These are phyloP conservation scores for Scheffersomyces stipitis DNA, from an alignment of 805 yeast genomes.

Conservation along the genomic window DNA sequence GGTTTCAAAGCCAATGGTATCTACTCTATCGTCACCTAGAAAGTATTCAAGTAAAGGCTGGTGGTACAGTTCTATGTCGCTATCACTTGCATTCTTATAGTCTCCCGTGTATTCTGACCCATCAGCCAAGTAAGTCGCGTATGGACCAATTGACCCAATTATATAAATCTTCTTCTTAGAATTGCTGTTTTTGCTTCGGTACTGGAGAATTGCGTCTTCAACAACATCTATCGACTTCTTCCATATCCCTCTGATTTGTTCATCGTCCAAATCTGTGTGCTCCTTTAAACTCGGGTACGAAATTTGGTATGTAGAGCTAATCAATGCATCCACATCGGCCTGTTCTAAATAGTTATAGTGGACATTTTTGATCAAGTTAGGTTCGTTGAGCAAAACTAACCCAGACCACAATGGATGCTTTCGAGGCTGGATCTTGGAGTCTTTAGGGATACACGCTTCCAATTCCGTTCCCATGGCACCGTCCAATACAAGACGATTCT, in stretches of 20 bases:
- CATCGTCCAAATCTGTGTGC: slow-evolving; percentile 16
- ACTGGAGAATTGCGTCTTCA: slow-evolving; percentile 13
- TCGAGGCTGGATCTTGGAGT: slow-evolving; percentile 18
- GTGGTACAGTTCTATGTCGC: slow-evolving; percentile 52
- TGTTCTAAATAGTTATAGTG: slow-evolving; percentile 49
- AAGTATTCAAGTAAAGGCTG: slow-evolving; percentile 38
- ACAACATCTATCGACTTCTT: slow-evolving; percentile 22
- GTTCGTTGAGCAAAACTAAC: slow-evolving; percentile 44
- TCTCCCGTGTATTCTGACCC: slow-evolving; percentile 77
- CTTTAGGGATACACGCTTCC: slow-evolving; percentile 16
- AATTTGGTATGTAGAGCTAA: slow-evolving; percentile 63
- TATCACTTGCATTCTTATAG: slow-evolving; percentile 42
- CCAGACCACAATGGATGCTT: slow-evolving; percentile 62
- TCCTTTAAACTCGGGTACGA: slow-evolving; percentile 40
- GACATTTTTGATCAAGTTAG: slow-evolving; percentile 44
- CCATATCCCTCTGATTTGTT: slow-evolving; percentile 20
- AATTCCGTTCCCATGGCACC: slow-evolving; percentile 16
- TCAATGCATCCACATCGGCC: slow-evolving; percentile 55
- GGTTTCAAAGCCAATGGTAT: slow-evolving; percentile 68
- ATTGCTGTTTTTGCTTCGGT: slow-evolving; percentile 1
- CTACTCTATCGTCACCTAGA: slow-evolving; percentile 42
- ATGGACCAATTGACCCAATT: slow-evolving; percentile 75
- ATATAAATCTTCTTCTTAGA: slow-evolving; percentile 23
- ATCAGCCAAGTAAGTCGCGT: slow-evolving; percentile 65
- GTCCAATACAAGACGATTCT: slow-evolving; percentile 15